Percentiles rank a stretch among this genome's conserved stretches.
These are phyloP conservation scores for Taphrina wiesneri DNA, from an alignment of 1,139 yeast genomes.

Conservation along the genomic window DNA sequence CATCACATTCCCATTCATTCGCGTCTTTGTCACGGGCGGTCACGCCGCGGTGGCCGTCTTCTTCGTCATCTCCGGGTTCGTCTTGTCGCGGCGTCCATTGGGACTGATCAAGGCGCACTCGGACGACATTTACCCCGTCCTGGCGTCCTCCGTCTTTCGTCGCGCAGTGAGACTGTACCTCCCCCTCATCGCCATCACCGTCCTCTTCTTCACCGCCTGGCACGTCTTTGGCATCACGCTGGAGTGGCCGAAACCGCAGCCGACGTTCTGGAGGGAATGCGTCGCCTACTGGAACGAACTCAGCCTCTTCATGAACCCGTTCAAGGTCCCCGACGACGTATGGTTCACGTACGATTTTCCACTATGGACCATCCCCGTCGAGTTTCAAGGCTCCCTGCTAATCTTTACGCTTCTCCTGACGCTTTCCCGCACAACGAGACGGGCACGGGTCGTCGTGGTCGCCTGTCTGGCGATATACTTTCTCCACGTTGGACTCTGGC, in stretches of 20 bases:
- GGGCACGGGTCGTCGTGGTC: neutral
- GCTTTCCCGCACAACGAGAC: conserved; percentile 2
- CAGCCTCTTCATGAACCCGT: conserved; percentile 12
- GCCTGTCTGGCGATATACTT: neutral
- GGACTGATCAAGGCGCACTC: conserved; percentile 1
- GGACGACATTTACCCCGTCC: conserved; percentile 10
- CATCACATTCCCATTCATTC: conserved; percentile 18
- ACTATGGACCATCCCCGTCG: conserved; percentile 30
- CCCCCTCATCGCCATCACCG: conserved; percentile 19
- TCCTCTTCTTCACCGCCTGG: conserved; percentile 12
- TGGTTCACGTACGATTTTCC: conserved; percentile 23
- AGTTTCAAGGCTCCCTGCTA: conserved; percentile 14
- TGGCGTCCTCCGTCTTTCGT: conserved; percentile 28
- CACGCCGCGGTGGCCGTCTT: conserved; percentile 27
- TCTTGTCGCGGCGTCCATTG: conserved; percentile 15
- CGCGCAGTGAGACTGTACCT: conserved; percentile 17
- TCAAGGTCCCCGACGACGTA: conserved; percentile 1
- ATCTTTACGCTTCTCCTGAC: neutral
- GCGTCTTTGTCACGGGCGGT: conserved; percentile 17
- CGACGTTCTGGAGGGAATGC: conserved; percentile 6
- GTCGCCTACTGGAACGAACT: conserved; percentile 16
- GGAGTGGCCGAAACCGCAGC: conserved; percentile 24
- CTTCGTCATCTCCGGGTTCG: conserved; percentile 30
- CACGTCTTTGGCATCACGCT: conserved; percentile 10
- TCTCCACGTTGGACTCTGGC: conserved; percentile 10